Conservation (phyloP, 2,329 filamentous ascomycete species). For the Zymoseptoria crescenta region DNA sequence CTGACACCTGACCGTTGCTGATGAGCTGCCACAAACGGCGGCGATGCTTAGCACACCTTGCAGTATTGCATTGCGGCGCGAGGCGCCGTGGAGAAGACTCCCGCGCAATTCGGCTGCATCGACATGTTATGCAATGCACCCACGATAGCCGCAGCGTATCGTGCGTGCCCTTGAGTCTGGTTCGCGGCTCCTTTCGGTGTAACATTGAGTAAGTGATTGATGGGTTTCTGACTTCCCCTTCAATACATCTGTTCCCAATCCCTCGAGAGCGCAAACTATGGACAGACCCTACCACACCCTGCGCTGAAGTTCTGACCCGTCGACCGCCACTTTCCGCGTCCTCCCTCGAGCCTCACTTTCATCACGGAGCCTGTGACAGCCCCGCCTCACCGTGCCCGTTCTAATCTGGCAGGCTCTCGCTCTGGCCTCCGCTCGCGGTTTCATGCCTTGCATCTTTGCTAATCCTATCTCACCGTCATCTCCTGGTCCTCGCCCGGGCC, state of each 20-base stretch:
- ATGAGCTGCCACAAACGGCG: conserved; percentile 19
- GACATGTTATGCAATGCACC: neutral
- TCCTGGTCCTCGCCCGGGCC: conserved; percentile 10
- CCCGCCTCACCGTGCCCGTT: conserved; percentile 11
- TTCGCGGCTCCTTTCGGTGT: neutral
- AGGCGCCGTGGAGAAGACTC: neutral
- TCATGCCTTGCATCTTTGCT: conserved; percentile 23
- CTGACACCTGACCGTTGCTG: conserved; percentile 7
- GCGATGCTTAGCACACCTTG: neutral
- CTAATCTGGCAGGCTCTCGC: conserved; percentile 11
- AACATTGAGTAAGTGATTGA: neutral
- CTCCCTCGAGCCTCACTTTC: conserved; percentile 16
- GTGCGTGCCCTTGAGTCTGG: neutral
- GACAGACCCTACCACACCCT: neutral
- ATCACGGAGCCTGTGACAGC: conserved; percentile 10
- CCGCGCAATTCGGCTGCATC: neutral
- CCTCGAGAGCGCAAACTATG: neutral
- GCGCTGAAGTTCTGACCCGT: neutral
- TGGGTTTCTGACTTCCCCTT: neutral
- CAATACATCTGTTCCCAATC: neutral
- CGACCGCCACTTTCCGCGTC: neutral
- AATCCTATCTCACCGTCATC: conserved; percentile 5
- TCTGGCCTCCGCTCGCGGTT: conserved; percentile 11
- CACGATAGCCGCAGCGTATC: neutral
- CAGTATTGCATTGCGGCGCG: neutral